Conservation (phyloP, 2,329 filamentous ascomycete genomes). For the Dendrostoma leiphaemia region DNA sequence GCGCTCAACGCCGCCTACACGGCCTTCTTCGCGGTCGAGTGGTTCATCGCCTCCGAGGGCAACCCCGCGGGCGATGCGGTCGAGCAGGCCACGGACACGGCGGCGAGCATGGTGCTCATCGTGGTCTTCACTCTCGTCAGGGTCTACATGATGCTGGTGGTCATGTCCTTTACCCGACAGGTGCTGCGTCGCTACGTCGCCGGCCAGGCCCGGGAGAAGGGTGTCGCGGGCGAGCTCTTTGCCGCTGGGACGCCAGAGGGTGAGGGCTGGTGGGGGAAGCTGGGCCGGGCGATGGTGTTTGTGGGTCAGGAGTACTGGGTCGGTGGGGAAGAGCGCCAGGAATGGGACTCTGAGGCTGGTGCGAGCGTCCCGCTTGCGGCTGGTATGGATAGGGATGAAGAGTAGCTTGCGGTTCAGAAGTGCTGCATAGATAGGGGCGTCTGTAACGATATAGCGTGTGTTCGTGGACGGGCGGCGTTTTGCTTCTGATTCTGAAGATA, state of each 20-base stretch:
- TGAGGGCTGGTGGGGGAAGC: conserved; percentile 72
- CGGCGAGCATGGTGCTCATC: conserved; percentile 76
- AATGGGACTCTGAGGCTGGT: conserved; percentile 63
- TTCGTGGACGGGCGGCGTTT: conserved; percentile 1
- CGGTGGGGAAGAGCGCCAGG: conserved; percentile 55
- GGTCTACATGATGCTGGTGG: conserved; percentile 79
- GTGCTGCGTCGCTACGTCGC: conserved; percentile 70
- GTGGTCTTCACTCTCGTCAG: conserved; percentile 70
- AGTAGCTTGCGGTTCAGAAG: conserved; percentile 15
- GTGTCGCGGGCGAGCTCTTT: conserved; percentile 53
- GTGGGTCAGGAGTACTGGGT: conserved; percentile 80
- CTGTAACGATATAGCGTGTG: conserved; percentile 3
- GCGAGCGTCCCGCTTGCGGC: conserved; percentile 27
- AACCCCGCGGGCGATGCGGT: conserved; percentile 21
- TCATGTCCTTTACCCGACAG: conserved; percentile 78
- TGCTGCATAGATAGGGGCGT: background rate
- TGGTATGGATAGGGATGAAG: background rate
- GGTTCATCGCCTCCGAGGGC: conserved; percentile 67
- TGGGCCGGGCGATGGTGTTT: conserved; percentile 77
- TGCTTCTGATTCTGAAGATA: background rate
- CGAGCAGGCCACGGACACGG: conserved; percentile 54
- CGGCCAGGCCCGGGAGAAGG: conserved; percentile 25
- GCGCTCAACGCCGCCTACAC: conserved; percentile 81
- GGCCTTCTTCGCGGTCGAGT: conserved; percentile 74
- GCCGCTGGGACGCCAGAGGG: conserved; percentile 67